phyloP scores from a whole-genome alignment of 208 protist species.

The Trypanosoma platydactyli region DNA sequence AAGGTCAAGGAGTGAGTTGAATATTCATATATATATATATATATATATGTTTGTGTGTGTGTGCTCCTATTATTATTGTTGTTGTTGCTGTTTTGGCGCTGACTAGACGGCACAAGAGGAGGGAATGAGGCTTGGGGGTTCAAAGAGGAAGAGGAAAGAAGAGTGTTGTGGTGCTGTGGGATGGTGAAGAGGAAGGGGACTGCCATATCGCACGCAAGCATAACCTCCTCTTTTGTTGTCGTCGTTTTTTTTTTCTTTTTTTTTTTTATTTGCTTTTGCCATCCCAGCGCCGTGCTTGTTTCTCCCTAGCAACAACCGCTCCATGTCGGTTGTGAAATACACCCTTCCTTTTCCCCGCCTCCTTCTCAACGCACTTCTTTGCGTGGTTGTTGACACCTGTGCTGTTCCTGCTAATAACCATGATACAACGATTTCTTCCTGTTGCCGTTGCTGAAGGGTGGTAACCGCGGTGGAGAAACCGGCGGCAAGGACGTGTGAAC shows the following conservation, averaged over 20 bases:
- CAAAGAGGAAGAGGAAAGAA: conserved; percentile 4
- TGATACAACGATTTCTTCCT: no score
- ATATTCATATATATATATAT: conserved; percentile 17
- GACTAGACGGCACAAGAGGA: background rate
- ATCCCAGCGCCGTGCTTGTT: background rate
- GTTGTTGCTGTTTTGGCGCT: background rate
- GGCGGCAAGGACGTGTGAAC: background rate
- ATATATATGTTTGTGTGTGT: conserved; percentile 1
- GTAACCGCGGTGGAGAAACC: conserved; percentile 11
- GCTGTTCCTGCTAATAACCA: no score
- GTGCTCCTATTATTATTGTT: background rate
- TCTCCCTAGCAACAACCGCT: no score
- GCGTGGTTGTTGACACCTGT: no score
- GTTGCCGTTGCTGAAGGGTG: no score
- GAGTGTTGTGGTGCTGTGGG: background rate
- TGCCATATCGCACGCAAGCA: background rate
- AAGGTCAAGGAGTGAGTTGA: background rate
- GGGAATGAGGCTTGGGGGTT: background rate
- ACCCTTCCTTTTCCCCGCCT: no score
- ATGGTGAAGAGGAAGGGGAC: background rate
- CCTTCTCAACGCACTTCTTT: no score
- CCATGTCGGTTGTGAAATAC: no score
- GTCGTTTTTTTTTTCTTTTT: background rate
- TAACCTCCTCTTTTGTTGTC: background rate
- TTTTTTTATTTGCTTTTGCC: conserved; percentile 5